Conservation (phyloP, 2,329 filamentous ascomycete genomes). For the Ophiocordyceps camponoti-floridani region DNA sequence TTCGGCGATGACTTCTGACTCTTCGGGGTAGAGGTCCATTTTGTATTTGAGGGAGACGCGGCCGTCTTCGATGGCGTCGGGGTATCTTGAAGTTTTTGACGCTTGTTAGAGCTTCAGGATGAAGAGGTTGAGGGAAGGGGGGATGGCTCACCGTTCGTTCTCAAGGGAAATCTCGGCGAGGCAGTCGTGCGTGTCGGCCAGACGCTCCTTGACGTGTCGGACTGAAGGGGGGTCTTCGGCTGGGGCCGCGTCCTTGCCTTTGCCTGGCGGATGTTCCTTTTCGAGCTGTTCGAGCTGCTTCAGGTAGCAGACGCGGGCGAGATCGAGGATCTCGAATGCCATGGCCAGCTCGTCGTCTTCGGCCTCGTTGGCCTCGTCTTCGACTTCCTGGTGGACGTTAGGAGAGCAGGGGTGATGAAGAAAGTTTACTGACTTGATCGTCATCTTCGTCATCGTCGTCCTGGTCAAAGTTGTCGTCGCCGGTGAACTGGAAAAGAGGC, state of each 20-base stretch:
- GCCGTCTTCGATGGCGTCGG: conserved; percentile 71
- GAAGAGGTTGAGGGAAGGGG: conserved; percentile 1
- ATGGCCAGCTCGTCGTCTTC: conserved; percentile 59
- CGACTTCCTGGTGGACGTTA: conserved; percentile 9
- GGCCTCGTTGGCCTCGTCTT: conserved; percentile 30
- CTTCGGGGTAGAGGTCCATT: conserved; percentile 57
- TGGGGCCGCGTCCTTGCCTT: conserved; percentile 20
- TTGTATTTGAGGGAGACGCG: conserved; percentile 64
- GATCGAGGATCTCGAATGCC: conserved; percentile 71
- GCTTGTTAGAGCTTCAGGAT: background rate
- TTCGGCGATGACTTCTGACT: conserved; percentile 77
- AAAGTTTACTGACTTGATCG: conserved; percentile 15
- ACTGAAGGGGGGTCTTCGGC: conserved; percentile 18
- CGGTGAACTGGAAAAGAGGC: conserved; percentile 77
- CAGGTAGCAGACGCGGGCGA: conserved; percentile 49
- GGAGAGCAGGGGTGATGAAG: background rate
- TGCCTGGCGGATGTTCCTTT: conserved; percentile 15
- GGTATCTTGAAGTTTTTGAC: conserved; percentile 34
- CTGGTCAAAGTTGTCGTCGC: conserved; percentile 83
- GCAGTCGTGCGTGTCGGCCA: conserved; percentile 85
- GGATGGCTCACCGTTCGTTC: conserved; percentile 51
- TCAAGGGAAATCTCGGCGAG: conserved; percentile 95
- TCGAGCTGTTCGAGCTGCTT: conserved; percentile 29
- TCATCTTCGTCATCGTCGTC: conserved; percentile 50
- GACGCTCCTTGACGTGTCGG: conserved; percentile 59